Conservation (phyloP, 2,329 filamentous ascomycete genomes). For the Didymella pomorum region DNA sequence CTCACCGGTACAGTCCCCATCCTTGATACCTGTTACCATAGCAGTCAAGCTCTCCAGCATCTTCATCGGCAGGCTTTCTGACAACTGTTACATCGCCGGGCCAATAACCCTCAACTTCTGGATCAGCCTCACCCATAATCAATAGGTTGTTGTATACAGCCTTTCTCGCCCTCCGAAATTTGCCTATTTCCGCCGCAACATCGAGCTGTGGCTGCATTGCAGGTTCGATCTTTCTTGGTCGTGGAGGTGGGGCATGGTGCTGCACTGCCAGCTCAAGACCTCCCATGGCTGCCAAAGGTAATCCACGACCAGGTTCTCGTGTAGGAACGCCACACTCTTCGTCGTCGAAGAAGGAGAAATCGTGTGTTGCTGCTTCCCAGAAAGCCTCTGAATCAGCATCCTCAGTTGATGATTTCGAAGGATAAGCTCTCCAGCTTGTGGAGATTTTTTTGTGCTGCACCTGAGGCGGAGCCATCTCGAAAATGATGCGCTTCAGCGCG, state of each 20-base stretch:
- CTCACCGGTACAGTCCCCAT: constrained; percentile 61
- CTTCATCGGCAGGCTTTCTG: constrained; percentile 52
- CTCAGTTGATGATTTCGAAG: constrained; percentile 64
- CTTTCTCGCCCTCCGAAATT: constrained; percentile 63
- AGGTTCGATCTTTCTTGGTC: constrained; percentile 11
- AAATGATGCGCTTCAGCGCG: constrained; percentile 62
- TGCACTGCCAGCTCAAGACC: constrained; percentile 48
- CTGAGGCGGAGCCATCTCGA: constrained; percentile 56
- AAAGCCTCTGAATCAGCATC: constrained; percentile 67
- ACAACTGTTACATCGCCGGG: constrained; percentile 66
- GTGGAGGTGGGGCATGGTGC: constrained; percentile 19
- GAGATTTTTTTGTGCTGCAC: constrained; percentile 46
- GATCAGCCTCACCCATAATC: constrained; percentile 40
- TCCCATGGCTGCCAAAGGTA: constrained; percentile 58
- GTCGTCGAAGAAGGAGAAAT: constrained; percentile 69
- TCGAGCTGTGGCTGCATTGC: constrained; percentile 49
- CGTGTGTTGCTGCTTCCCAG: constrained; percentile 65
- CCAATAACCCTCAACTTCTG: constrained; percentile 65
- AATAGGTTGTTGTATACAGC: constrained; percentile 55
- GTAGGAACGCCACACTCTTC: constrained; percentile 63
- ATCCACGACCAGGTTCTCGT: constrained; percentile 54
- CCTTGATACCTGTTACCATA: constrained; percentile 64
- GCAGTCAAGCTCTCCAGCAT: constrained; percentile 56
- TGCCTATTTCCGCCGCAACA: constrained; percentile 62
- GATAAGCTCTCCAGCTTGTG: constrained; percentile 56